Evolutionary conservation across 805 yeast genomes (phyloP), one percentile per base, ranked within the genome.

Genomic region (Brettanomyces naardenensis): DNA sequence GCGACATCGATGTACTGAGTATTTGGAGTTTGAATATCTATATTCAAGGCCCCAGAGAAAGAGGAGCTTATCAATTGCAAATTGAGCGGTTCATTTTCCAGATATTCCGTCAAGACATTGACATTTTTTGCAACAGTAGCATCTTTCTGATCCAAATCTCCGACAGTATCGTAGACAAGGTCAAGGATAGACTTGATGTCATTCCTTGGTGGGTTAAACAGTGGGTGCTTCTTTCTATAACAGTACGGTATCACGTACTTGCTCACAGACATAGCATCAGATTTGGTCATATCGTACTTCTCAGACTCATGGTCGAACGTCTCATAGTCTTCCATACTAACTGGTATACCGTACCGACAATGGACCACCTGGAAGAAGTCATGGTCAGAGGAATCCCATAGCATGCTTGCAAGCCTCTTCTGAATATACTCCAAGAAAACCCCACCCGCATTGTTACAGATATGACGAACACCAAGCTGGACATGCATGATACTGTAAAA

Each of bases 171-270:
- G 45, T 77, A 75, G 27, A 86, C 68, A 19, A 65, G 71, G 47
- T 90, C 97, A 22, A 90, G 59, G 1, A 84, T 74, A 11, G 64
- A 64, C 47, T 86, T 89, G 36, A 86, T 59, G 40, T 89, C 95
- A 11, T 75, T 75, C 46, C 83, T 76, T 5, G 84, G 76, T 2
- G 72, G 62, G 13, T 71, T 64, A 10, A 75, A 63, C 10, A 83
- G 53, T 1, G 88, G 82, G 44, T 80, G 79, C 35, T 69, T 71
- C 38, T 69, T 72, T 18, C 67, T 67, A 50, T 67, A 69, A 19
- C 84, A 69, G 35, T 76, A 60, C 0, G 75, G 71, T 40, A 82
- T 59, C 1, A 84, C 64, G 43, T 71, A 75, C 39, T 46, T 43
- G 4, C 70, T 61, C 15, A 61, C 44, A 11, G 44, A 48, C 17